Evolutionary conservation across 169 alveolate genomes (phyloP).

Genomic region (Cryptosporidium parvum): DNA sequence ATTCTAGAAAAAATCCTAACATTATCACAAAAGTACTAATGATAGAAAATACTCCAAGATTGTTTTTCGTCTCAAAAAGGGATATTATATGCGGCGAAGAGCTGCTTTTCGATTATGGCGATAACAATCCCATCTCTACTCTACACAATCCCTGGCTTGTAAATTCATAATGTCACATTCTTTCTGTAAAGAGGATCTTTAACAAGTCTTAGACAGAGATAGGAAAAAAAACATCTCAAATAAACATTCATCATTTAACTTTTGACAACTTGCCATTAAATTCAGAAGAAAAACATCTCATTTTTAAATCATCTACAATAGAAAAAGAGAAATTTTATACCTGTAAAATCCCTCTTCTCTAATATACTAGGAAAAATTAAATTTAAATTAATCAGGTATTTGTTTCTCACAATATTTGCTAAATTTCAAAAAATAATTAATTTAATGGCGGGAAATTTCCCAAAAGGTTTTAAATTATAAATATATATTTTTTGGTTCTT

Average conservation of each 20-base stretch:
- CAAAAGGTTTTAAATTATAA: neutral
- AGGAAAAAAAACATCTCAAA: neutral
- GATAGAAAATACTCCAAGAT: constrained; percentile 81
- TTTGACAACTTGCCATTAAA: too few species aligned
- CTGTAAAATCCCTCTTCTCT: neutral
- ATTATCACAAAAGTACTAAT: constrained; percentile 83
- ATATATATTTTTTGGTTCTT: too few species aligned
- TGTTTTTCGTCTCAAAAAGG: constrained; percentile 85
- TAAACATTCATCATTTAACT: too few species aligned
- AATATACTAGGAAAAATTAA: too few species aligned
- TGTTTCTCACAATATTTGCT: too few species aligned
- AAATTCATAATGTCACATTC: neutral
- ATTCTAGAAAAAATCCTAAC: constrained; percentile 88
- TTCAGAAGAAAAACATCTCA: too few species aligned
- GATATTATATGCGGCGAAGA: constrained; percentile 88
- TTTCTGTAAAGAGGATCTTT: too few species aligned
- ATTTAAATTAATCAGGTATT: neutral
- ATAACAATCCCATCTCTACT: constrained; percentile 85
- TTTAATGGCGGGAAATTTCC: neutral
- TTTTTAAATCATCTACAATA: too few species aligned
- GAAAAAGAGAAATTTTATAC: neutral
- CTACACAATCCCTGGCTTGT: constrained; percentile 87
- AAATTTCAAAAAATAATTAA: neutral
- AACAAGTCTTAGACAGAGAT: neutral
- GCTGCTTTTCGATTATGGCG: constrained; percentile 90